A percentile compares a stretch with the other conserved stretches of the same genome.
These are phyloP conservation scores for Trametes cingulata DNA, from an alignment of 768 basidiomycete genomes.

Conservation along the genomic window DNA sequence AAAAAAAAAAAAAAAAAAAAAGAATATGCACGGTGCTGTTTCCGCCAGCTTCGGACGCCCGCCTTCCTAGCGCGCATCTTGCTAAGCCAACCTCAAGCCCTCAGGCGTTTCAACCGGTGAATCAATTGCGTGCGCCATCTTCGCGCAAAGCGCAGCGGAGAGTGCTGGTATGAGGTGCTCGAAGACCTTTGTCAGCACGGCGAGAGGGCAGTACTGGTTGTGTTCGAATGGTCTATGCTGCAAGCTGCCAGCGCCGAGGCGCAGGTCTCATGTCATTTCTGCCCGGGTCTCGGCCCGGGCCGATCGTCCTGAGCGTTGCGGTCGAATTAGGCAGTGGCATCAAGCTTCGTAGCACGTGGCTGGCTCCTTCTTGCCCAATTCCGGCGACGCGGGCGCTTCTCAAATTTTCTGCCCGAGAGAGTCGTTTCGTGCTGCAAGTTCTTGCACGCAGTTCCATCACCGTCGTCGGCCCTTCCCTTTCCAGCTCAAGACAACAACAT, in stretches of 20 bases:
- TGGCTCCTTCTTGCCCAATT: not conserved
- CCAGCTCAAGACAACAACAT: conserved; percentile 24
- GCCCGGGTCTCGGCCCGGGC: not conserved
- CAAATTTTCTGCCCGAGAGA: conserved; percentile 12
- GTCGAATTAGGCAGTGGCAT: not conserved
- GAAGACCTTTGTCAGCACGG: no score
- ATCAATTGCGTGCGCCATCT: no score
- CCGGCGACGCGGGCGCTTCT: not conserved
- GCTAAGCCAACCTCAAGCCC: no score
- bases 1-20: no score
- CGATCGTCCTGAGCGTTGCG: no score
- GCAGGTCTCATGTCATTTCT: not conserved
- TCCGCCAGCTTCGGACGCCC: not conserved
- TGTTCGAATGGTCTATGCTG: no score
- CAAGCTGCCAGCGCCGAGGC: no score
- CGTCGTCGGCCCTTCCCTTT: conserved; percentile 3
- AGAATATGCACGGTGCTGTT: no score
- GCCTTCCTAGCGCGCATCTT: not conserved
- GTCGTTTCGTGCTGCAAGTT: conserved; percentile 5
- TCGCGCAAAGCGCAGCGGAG: no score
- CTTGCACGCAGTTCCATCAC: conserved; percentile 10
- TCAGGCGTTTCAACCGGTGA: no score
- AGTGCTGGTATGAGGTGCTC: no score
- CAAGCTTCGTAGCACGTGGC: conserved; percentile 8
- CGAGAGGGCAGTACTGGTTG: no score